Conservation (phyloP, 225 moss, liverwort and hornwort genomes). For the Bryoerythrophyllum caledonicum region DNA sequence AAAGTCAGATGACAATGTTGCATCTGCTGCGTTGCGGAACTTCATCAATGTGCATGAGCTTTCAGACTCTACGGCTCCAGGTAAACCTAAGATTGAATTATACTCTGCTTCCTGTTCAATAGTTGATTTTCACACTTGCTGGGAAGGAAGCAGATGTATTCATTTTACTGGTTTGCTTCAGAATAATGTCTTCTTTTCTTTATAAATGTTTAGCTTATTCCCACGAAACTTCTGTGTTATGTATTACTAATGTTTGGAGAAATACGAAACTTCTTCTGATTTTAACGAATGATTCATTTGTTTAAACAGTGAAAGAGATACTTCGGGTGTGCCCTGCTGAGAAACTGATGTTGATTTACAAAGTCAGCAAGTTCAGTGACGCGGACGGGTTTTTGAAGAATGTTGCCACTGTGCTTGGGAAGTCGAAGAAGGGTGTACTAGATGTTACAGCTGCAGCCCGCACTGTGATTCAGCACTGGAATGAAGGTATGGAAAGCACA, state of each 20-base stretch:
- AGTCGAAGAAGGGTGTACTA: slow-evolving; percentile 64
- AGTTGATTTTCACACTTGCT: background rate
- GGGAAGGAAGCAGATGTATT: background rate
- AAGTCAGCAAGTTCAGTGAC: slow-evolving; percentile 61
- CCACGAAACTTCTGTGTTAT: background rate
- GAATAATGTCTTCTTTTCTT: background rate
- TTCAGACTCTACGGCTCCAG: slow-evolving; percentile 68
- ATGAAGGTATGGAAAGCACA: slow-evolving; percentile 57
- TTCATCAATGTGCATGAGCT: slow-evolving; percentile 82
- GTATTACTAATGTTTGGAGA: background rate
- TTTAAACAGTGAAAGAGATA: slow-evolving; percentile 68
- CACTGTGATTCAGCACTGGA: slow-evolving; percentile 83
- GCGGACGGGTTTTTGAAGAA: slow-evolving; percentile 71
- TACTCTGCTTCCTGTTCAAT: background rate
- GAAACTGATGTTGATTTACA: slow-evolving; percentile 82
- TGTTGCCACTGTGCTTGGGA: slow-evolving; percentile 68
- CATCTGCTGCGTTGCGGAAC: slow-evolving; percentile 69
- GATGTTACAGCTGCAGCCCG: slow-evolving; percentile 72
- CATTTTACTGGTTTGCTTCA: background rate
- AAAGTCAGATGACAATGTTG: slow-evolving; percentile 58
- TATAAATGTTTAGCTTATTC: background rate
- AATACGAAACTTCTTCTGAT: background rate
- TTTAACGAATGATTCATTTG: background rate
- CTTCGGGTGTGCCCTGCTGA: slow-evolving; percentile 67
- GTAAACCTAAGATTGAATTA: slow-evolving; percentile 31